Percentiles rank a stretch among this genome's conserved stretches.
These are phyloP conservation scores for Dorcoceras hygrometricum DNA, from an alignment of 257 asterid species.

Conservation along the genomic window DNA sequence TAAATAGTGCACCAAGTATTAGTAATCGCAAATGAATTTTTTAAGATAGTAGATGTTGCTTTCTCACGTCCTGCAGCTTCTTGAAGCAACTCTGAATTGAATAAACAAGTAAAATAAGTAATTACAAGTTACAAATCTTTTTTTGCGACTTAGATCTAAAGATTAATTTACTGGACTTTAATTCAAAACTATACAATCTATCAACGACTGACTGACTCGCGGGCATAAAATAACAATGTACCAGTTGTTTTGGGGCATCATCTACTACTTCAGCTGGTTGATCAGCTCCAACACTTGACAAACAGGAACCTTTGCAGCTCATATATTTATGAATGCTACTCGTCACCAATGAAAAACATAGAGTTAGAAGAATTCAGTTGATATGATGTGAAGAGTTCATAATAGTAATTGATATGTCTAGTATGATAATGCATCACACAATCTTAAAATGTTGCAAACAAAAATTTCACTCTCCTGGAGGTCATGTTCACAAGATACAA, in stretches of 20 bases:
- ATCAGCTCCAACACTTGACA: conserved; percentile 77
- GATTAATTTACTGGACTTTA: not conserved
- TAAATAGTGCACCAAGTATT: not conserved
- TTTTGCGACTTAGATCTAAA: not conserved
- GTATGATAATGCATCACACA: not conserved
- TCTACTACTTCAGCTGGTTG: conserved; percentile 94
- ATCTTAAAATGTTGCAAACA: conserved; percentile 4
- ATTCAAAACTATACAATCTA: not conserved
- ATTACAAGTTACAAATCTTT: not conserved
- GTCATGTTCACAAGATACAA: not conserved
- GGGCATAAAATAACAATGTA: conserved; percentile 27
- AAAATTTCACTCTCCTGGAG: not conserved
- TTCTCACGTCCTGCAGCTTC: not conserved
- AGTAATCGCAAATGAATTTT: no score
- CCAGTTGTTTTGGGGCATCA: conserved; percentile 79
- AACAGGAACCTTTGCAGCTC: conserved; percentile 78
- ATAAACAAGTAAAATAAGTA: not conserved
- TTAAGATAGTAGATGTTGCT: not conserved
- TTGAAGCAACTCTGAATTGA: not conserved
- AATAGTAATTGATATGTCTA: not conserved
- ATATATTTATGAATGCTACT: conserved; percentile 66
- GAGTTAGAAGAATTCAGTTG: conserved; percentile 1
- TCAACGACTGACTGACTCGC: not conserved
- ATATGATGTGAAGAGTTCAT: no score
- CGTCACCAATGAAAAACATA: conserved; percentile 21